Conservation (phyloP, 495 filamentous ascomycete species). For the Aspergillus nidulans region DNA sequence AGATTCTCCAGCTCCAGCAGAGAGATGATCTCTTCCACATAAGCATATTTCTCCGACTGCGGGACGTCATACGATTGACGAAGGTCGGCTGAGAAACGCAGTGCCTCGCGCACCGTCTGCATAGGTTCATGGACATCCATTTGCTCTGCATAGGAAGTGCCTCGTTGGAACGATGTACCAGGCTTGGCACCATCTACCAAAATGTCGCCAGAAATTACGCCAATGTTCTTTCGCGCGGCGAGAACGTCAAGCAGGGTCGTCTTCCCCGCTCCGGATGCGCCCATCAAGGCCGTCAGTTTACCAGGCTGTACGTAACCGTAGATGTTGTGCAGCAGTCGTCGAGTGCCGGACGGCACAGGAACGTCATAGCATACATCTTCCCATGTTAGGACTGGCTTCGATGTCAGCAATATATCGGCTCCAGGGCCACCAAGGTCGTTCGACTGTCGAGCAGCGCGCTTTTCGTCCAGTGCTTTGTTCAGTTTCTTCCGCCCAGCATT, state of each 20-base stretch:
- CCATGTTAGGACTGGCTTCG: slow-evolving; percentile 52
- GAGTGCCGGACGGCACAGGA: slow-evolving; percentile 61
- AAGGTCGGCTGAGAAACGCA: slow-evolving; percentile 56
- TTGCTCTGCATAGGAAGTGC: slow-evolving; percentile 57
- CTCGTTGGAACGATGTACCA: slow-evolving; percentile 79
- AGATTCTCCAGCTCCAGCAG: slow-evolving; percentile 56
- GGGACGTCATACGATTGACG: slow-evolving; percentile 51
- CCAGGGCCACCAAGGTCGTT: slow-evolving; percentile 44
- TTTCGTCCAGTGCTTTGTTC: slow-evolving; percentile 59
- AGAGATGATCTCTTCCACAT: slow-evolving; percentile 56
- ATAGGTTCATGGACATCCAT: slow-evolving; percentile 58
- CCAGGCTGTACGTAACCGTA: slow-evolving; percentile 78
- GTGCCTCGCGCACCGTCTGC: slow-evolving; percentile 57
- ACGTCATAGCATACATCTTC: slow-evolving; percentile 59
- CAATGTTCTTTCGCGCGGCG: slow-evolving; percentile 71
- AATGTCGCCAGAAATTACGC: slow-evolving; percentile 69
- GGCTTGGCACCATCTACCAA: slow-evolving; percentile 74
- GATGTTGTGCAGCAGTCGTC: slow-evolving; percentile 64
- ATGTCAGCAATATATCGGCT: slow-evolving; percentile 59
- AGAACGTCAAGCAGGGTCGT: slow-evolving; percentile 79
- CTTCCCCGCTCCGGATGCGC: slow-evolving; percentile 81
- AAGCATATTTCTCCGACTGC: slow-evolving; percentile 54
- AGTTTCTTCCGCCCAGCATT: slow-evolving; percentile 65
- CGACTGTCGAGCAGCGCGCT: slow-evolving; percentile 49
- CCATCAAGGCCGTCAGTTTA: slow-evolving; percentile 77